A percentile compares a stretch with the other conserved stretches of the same genome.
Evolutionary conservation across 495 filamentous ascomycete genomes (phyloP).

Genomic region (Lasiosphaeris hirsuta): DNA sequence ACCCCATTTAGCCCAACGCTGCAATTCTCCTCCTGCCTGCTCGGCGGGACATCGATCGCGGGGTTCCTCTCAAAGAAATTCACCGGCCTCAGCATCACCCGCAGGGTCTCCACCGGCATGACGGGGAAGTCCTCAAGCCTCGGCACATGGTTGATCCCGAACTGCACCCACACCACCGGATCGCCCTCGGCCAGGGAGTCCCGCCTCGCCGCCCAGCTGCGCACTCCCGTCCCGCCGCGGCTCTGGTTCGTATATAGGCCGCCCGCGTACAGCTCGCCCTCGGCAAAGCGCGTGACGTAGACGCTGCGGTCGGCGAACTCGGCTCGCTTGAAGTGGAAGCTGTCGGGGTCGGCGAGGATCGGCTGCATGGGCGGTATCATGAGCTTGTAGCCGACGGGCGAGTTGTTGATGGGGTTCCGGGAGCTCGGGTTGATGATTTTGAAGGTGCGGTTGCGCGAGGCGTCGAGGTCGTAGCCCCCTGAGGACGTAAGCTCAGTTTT

Average conservation of each 20-base stretch:
- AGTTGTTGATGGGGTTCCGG: conserved; percentile 68
- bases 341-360: conserved; percentile 62
- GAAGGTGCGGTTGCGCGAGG: conserved; percentile 64
- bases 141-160: conserved; percentile 55
- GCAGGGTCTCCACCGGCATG: conserved; percentile 37
- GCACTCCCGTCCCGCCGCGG: conserved; percentile 2
- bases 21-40: conserved; percentile 49
- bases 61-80: conserved; percentile 77
- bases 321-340: conserved; percentile 65
- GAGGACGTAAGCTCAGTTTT: conserved; percentile 60
- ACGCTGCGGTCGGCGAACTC: conserved; percentile 77
- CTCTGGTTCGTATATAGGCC: conserved; percentile 79
- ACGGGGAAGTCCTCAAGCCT: conserved; percentile 60
- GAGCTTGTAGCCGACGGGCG: conserved; percentile 78
- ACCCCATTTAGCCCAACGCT: conserved; percentile 31
- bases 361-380: conserved; percentile 68
- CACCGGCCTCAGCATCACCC: conserved; percentile 61
- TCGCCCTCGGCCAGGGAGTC: conserved; percentile 27
- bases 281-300: conserved; percentile 71
- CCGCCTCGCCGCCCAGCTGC: neutral
- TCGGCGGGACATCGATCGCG: conserved; percentile 68
- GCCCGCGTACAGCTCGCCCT: conserved; percentile 73
- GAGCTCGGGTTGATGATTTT: conserved; percentile 72
- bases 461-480: conserved; percentile 52
- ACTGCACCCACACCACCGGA: conserved; percentile 49